phyloP scores from a whole-genome alignment of 352 stramenopile genomes.

The Globisporangium cylindrosporum region DNA sequence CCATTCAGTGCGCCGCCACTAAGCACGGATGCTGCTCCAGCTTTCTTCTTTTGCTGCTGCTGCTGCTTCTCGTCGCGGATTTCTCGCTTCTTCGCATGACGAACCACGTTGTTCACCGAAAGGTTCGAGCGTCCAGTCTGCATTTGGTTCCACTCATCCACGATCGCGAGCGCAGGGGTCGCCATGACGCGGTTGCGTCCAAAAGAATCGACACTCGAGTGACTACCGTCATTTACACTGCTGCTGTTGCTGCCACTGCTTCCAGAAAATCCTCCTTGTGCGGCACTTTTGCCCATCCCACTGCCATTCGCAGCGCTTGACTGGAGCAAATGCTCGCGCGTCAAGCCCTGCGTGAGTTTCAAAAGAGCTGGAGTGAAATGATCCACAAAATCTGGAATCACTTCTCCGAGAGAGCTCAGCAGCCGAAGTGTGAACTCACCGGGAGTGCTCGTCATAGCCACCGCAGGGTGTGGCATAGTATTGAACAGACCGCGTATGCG shows the following conservation, averaged over 20 bases:
- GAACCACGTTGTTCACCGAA: conserved; percentile 79
- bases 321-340: conserved; percentile 80
- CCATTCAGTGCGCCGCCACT: conserved; percentile 16
- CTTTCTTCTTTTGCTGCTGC: conserved; percentile 73
- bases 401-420: conserved; percentile 53
- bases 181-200: conserved; percentile 83
- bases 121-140: conserved; percentile 66
- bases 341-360: conserved; percentile 83
- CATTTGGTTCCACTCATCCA: conserved; percentile 82
- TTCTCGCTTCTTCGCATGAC: conserved; percentile 60
- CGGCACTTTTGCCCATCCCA: not conserved
- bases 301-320: conserved; percentile 25
- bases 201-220: conserved; percentile 64
- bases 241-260: conserved; percentile 19
- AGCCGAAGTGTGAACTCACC: conserved; percentile 73
- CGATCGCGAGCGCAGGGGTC: conserved; percentile 80
- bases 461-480: conserved; percentile 35
- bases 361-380: conserved; percentile 74
- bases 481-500: conserved; percentile 51
- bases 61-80: conserved; percentile 53
- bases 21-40: not conserved
- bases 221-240: conserved; percentile 32
- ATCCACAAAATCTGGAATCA: conserved; percentile 70
- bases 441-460: conserved; percentile 52
- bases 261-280: not conserved